Evolutionary conservation across 2,329 filamentous ascomycete genomes (phyloP), one percentile per base, ranked within the genome.

Genomic region (Lasiodiplodia sp.): DNA sequence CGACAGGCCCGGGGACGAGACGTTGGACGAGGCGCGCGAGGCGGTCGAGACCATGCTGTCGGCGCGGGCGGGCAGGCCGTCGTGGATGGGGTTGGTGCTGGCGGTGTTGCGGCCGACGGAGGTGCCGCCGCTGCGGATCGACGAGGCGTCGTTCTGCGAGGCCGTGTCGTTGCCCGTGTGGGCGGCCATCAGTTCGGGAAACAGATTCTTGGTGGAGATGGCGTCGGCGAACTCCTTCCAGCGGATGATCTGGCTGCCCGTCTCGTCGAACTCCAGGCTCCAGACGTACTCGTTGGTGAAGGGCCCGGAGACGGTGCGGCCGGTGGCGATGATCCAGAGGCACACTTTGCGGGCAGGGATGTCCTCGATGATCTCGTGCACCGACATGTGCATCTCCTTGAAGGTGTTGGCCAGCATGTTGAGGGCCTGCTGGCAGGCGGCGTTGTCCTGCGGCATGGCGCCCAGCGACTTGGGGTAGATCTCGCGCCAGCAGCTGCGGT

Each of bases 121-220:
- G 52, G 44, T 34, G 58, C 21, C 51, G 40, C 25, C 37, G 64
- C 37, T 55, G 64, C 37, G 51, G 64, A 37, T 55, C 34, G 37
- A 37, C 14, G 18, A 12, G 21, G 44, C 21, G 44, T 52, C 62
- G 7, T 47, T 2, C 40, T 47, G 40, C 44, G 53, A n/a, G 11
- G 40, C 62, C 5, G 34, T 2, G 64, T 25, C n/a, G 44, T 60
- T 38, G 40, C 38, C 55, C 28, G 34, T 23, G 34, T 47, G 12
- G 44, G 66, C 38, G 14, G 51, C 72, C 68, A 69, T 72, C 64
- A 78, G 69, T 68, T 71, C 71, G 11, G 76, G 77, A 68, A 68
- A 65, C 51, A 49, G 16, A 14, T n/a, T 28, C 38, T 38, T 64
- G 38, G 57, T 64, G 25, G 51, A 49, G 49, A 64, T 44, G 31